A percentile compares a stretch with the other conserved stretches of the same genome.
These are phyloP conservation scores for Phytopythium sindhum DNA, from an alignment of 352 stramenopile species.

Conservation along the genomic window DNA sequence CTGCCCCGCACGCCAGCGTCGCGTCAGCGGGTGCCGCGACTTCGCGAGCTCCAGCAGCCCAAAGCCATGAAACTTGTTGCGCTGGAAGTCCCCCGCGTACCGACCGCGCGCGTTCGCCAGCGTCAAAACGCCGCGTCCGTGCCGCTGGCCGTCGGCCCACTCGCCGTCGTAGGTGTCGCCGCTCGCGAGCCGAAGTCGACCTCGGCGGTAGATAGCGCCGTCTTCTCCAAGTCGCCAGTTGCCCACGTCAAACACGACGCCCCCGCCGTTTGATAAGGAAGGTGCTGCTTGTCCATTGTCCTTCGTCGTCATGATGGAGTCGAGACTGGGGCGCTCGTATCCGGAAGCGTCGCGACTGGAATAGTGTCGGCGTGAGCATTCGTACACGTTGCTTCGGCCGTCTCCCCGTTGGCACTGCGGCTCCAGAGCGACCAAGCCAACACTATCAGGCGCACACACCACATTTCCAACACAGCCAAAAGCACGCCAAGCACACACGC, in stretches of 20 bases:
- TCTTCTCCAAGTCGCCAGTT: constrained; percentile 72
- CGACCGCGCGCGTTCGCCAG: constrained; percentile 33
- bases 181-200: constrained; percentile 64
- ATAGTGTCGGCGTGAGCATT: not conserved
- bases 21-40: constrained; percentile 58
- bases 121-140: constrained; percentile 53
- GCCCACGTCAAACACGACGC: constrained; percentile 60
- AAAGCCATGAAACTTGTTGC: constrained; percentile 62
- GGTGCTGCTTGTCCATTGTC: not conserved
- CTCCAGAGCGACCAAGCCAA: not conserved
- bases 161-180: constrained; percentile 84
- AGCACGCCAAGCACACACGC: not conserved
- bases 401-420: not conserved
- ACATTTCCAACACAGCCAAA: not conserved
- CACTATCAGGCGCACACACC: not conserved
- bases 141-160: constrained; percentile 79
- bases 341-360: not conserved
- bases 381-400: not conserved
- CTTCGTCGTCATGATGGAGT: not conserved
- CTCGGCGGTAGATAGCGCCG: constrained; percentile 67
- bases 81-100: constrained; percentile 55
- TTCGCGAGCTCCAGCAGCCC: constrained; percentile 48
- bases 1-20: constrained; percentile 54
- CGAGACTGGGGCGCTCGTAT: not conserved
- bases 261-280: not conserved